These are phyloP conservation scores for Penicillium sp. DNA, from an alignment of 2,329 filamentous ascomycete genomes.

Conservation along the genomic window DNA sequence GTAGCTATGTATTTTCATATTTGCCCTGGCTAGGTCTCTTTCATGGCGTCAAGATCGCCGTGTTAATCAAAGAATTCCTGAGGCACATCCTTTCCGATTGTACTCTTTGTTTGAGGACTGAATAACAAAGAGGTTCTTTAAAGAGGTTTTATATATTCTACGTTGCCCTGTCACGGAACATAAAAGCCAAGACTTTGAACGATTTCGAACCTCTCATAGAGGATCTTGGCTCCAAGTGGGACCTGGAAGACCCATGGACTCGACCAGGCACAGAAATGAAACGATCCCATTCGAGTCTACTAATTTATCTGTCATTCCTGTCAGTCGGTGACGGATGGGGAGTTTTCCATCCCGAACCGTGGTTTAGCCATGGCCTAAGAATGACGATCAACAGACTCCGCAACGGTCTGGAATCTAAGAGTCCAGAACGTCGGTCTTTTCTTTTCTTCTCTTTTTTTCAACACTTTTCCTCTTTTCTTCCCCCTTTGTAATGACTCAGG, in stretches of 20 bases:
- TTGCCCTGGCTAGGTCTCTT: neutral
- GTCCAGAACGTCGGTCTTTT: conserved; percentile 8
- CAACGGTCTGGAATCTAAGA: conserved; percentile 15
- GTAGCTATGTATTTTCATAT: neutral
- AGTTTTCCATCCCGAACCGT: conserved; percentile 7
- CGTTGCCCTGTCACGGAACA: no score
- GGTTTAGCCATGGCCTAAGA: conserved; percentile 7
- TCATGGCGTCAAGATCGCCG: neutral
- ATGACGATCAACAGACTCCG: conserved; percentile 18
- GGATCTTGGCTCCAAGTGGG: neutral
- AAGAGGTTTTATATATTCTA: neutral
- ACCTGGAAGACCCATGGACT: neutral
- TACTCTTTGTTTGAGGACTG: neutral
- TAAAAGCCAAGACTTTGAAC: neutral
- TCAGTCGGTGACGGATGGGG: neutral
- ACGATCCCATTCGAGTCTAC: neutral
- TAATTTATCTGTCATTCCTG: neutral
- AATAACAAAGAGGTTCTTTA: neutral
- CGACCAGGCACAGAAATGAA: neutral
- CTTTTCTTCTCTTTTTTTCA: neutral
- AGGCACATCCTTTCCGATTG: no score
- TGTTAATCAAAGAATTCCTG: neutral
- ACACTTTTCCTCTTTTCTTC: no score
- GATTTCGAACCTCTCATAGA: neutral
- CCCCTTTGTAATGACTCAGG: neutral